phyloP scores from a whole-genome alignment of 345 rosid genomes.

The Boechera divaricarpa region DNA sequence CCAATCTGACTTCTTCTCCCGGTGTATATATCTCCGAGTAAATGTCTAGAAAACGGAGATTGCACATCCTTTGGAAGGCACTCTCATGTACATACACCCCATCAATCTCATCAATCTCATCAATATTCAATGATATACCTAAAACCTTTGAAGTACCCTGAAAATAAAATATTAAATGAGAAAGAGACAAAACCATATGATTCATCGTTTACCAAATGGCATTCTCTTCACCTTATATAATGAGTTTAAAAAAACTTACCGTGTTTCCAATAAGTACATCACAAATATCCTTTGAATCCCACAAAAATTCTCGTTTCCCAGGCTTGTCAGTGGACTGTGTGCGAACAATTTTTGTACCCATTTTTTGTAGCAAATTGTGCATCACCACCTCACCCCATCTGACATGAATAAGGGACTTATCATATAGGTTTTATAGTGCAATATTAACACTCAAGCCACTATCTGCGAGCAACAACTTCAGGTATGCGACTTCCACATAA shows the following conservation, averaged over 20 bases:
- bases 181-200: no score
- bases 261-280: constrained; percentile 8
- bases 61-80: constrained; percentile 14
- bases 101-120: not conserved
- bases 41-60: constrained; percentile 21
- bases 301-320: constrained; percentile 29
- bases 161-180: no score
- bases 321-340: constrained; percentile 15
- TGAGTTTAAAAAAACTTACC: not conserved
- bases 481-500: accelerated
- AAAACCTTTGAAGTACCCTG: constrained; percentile 34
- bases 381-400: not conserved
- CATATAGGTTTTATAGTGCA: not conserved
- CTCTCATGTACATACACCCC: not conserved
- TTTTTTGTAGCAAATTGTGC: constrained; percentile 40
- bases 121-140: constrained; percentile 27
- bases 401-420: constrained; percentile 34
- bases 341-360: constrained; percentile 37
- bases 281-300: constrained; percentile 21
- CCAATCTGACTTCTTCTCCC: not conserved
- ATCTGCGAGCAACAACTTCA: no score
- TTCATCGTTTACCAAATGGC: no score
- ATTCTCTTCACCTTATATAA: no score
- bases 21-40: no score
- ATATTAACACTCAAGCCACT: no score